Evolutionary conservation across 495 filamentous ascomycete species (phyloP), one percentile per base, ranked within the genome.

Genomic region (Penicillium herquei): DNA sequence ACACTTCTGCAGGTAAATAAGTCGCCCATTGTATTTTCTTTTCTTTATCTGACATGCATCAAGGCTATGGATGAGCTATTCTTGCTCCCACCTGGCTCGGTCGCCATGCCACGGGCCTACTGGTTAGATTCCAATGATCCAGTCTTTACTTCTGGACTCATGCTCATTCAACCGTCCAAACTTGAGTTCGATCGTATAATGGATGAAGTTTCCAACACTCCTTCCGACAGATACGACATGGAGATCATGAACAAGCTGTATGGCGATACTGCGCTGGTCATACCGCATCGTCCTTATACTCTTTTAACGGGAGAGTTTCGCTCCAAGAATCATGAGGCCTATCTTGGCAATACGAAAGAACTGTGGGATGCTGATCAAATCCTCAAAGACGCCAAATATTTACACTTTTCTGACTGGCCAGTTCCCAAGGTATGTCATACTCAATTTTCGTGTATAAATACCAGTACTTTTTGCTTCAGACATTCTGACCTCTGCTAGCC

Each of bases 321-420:
- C 7, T 52, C 58, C 12, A 56, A 69, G 17, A 64, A 79, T 9
- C 84, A 88, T 57, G 55, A 56, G 3, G 68, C 70, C 3, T 89
- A 85, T 58, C 62, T 89, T 0, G 85, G 85, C 11, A 80, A 73
- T 39, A 59, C 70, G 18, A 45, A 63, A 1, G 78, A 84, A 57
- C 61, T 54, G 21, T 91, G 87, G 86, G 79, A 90, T 70, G 70
- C 86, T 0, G 70, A 79, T 2, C 68, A 57, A 17, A 71, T 82
- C 42, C 67, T 81, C n/a, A 69, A 71, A 47, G 83, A 88, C 57
- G 84, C 84, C 4, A 89, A 84, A 62, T 78, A 84, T 35, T 67
- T 90, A 1, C 87, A 88, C 68, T 89, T 91, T 62, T 82, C 77
- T 8, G 87, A 90, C 60, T 87, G 82, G 80, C 87, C 87, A 5